Conservation (phyloP, 2,329 filamentous ascomycete genomes). For the Fusarium compactum region DNA sequence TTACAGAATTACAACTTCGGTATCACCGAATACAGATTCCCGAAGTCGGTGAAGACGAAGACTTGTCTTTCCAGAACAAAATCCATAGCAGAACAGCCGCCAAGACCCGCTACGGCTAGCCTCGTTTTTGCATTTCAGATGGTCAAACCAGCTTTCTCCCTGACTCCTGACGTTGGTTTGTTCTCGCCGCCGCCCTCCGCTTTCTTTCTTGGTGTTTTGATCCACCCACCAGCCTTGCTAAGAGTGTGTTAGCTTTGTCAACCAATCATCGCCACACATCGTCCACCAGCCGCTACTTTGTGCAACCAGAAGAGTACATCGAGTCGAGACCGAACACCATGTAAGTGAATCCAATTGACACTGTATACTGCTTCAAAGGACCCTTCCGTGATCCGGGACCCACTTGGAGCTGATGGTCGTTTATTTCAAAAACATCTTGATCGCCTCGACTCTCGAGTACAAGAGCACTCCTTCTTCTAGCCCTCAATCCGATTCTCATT, state of each 20-base stretch:
- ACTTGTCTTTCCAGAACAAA: background rate
- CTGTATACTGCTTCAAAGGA: constrained; percentile 16
- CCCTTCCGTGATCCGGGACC: constrained; percentile 20
- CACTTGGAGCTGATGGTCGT: constrained; percentile 20
- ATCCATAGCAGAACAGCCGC: background rate
- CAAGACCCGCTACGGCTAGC: constrained; percentile 22
- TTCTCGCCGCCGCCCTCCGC: constrained; percentile 22
- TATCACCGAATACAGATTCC: constrained; percentile 22
- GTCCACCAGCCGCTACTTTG: constrained; percentile 14
- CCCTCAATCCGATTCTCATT: constrained; percentile 7
- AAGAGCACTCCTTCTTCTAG: constrained; percentile 20
- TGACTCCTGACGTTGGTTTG: background rate
- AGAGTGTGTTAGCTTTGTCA: background rate
- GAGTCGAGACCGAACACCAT: constrained; percentile 13
- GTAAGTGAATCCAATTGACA: constrained; percentile 6
- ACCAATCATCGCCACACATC: constrained; percentile 18
- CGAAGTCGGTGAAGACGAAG: constrained; percentile 21
- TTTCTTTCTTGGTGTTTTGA: constrained; percentile 34
- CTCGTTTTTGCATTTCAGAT: constrained; percentile 3
- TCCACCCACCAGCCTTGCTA: constrained; percentile 41
- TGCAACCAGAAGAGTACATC: constrained; percentile 21
- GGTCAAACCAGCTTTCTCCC: constrained; percentile 14
- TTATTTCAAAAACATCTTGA: constrained; percentile 36
- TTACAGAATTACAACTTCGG: constrained; percentile 3
- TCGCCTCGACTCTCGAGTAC: constrained; percentile 27